Evolutionary conservation across 2,329 filamentous ascomycete genomes (phyloP).

Genomic region (Trichoderma asperellum): DNA sequence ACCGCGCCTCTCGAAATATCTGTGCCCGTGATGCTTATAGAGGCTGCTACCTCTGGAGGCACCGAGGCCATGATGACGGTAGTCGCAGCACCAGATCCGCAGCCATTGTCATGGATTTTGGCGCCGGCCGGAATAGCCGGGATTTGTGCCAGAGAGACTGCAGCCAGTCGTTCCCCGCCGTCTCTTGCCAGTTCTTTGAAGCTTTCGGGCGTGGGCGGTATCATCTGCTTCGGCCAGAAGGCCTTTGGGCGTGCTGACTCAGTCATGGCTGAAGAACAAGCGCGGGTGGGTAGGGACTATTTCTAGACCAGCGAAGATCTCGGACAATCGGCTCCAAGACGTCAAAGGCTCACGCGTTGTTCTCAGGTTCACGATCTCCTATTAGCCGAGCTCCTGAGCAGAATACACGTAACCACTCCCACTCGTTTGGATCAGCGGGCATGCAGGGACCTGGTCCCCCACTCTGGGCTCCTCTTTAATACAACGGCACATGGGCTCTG

Average conservation of each 20-base stretch:
- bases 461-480: slow-evolving; percentile 3
- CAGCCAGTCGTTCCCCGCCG: slow-evolving; percentile 15
- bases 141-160: slow-evolving; percentile 16
- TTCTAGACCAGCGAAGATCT: slow-evolving; percentile 10
- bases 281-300: not conserved
- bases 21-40: slow-evolving; percentile 17
- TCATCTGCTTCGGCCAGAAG: slow-evolving; percentile 23
- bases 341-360: not conserved
- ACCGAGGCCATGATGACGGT: slow-evolving; percentile 12
- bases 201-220: slow-evolving; percentile 23
- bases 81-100: slow-evolving; percentile 19
- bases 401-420: slow-evolving; percentile 2
- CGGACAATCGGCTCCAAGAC: not conserved
- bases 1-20: slow-evolving; percentile 14
- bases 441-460: slow-evolving; percentile 10
- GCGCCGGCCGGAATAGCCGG: slow-evolving; percentile 19
- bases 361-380: slow-evolving; percentile 11
- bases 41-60: slow-evolving; percentile 12
- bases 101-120: slow-evolving; percentile 23
- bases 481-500: not conserved
- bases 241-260: not conserved
- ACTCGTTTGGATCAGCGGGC: not conserved
- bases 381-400: not conserved
- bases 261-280: not conserved
- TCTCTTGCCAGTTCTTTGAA: slow-evolving; percentile 19